Evolutionary conservation across 2,329 filamentous ascomycete genomes (phyloP), one percentile per base, ranked within the genome.

Genomic region (Sclerotinia sclerotiorum): DNA sequence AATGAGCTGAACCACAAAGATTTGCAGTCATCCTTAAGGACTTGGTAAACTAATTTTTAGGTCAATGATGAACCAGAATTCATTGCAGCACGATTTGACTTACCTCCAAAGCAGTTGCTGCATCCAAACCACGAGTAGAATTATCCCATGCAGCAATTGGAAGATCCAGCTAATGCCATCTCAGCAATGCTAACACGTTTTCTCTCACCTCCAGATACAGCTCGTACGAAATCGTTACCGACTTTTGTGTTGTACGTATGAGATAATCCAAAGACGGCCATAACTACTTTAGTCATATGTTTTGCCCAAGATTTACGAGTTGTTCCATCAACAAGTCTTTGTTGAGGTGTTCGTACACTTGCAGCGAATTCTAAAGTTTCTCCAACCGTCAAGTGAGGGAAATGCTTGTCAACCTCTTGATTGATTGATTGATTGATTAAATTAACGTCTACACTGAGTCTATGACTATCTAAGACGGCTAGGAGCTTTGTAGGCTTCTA

Each of bases 181-280:
- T 95, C 92, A 0, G 90, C 91, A 69, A 95, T 93, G 54, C 88
- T 91, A 10, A 95, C 92, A 76, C 93, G 88, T 80, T 96, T 94
- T 65, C 89, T 82, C 76, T 92, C 89, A 29, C 90, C 89, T 29
- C 89, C 90, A 2, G 86, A 89, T 0, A 92, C 85, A 56, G 91
- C 91, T 6, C 76, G 87, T 3, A 93, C 83, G 55, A 90, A 87
- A 72, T 92, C 89, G 69, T 93, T 88, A 10, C 91, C 91, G 8
- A 94, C 89, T 73, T 89, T 90, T 10, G 91, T 93, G 70, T 88
- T 84, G 74, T 89, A 83, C 0, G 89, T 90, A 74, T 93, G 90
- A 21, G 87, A 87, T 27, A 93, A 85, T 72, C 90, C 90, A 73
- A 91, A 61, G 0, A 90, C 78, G 24, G 90, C 88, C 79, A 91